Evolutionary conservation across 371 early-diverging fungal genomes (phyloP).

Genomic region (Thermomucor indicae-seudaticae): DNA sequence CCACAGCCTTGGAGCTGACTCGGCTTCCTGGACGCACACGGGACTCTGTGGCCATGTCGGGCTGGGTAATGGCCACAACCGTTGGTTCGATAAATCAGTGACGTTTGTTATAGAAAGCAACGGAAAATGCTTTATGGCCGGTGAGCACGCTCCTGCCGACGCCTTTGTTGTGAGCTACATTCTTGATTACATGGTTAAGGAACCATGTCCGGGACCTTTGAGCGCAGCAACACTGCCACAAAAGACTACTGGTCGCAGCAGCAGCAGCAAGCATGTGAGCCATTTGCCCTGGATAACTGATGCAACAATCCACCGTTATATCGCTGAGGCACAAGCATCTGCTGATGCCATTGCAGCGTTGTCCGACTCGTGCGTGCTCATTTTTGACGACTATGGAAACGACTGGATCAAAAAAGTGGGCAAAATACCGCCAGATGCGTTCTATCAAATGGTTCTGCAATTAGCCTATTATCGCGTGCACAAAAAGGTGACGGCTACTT

Average conservation of each 20-base stretch:
- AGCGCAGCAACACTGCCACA: slow-evolving; percentile 1
- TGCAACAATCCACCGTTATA: slow-evolving; percentile 31
- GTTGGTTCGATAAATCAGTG: slow-evolving; percentile 85
- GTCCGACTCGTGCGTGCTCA: slow-evolving; percentile 61
- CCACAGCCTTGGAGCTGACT: slow-evolving; percentile 27
- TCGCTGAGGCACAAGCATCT: slow-evolving; percentile 52
- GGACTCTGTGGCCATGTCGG: slow-evolving; percentile 49
- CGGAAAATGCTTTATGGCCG: slow-evolving; percentile 70
- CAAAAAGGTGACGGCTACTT: slow-evolving; percentile 60
- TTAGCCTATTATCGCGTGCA: slow-evolving; percentile 77
- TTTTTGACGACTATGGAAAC: slow-evolving; percentile 48
- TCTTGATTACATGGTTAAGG: slow-evolving; percentile 55
- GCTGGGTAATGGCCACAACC: slow-evolving; percentile 68
- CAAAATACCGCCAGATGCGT: slow-evolving; percentile 82
- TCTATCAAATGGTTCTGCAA: slow-evolving; percentile 84
- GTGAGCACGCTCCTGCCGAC: slow-evolving; percentile 83
- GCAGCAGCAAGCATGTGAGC: slow-evolving; percentile 7
- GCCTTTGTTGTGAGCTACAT: slow-evolving; percentile 67
- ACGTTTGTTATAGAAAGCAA: slow-evolving; percentile 63
- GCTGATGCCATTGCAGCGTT: slow-evolving; percentile 50
- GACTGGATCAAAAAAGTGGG: slow-evolving; percentile 69
- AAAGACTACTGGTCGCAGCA: slow-evolving; percentile 8
- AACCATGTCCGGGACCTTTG: slow-evolving; percentile 23
- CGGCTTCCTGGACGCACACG: slow-evolving; percentile 36
- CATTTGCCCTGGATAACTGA: slow-evolving; percentile 54